Conservation (phyloP, 768 basidiomycete species). For the Omphalotus guepiniiformis region DNA sequence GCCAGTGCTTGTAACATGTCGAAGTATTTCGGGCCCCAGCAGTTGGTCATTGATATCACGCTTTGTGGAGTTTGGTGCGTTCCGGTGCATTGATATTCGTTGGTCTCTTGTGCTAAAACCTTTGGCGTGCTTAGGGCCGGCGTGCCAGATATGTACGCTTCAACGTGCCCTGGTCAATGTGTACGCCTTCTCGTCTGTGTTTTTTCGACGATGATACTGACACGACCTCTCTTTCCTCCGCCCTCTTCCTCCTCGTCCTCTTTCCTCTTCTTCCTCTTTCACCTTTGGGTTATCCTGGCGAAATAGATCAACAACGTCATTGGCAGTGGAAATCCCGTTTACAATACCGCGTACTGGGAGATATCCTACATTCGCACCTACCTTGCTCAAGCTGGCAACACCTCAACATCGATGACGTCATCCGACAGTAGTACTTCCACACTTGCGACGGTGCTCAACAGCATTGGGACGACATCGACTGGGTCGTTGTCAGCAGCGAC, state of each 20-base stretch:
- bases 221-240: not conserved
- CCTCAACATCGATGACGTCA: too few relatives aligned
- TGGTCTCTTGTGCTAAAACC: not conserved
- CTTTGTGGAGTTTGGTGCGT: conserved; percentile 48
- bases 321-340: conserved; percentile 44
- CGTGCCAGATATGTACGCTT: conserved; percentile 33
- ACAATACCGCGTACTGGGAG: conserved; percentile 60
- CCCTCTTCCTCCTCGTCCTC: not conserved
- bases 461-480: too few relatives aligned
- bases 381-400: too few relatives aligned
- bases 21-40: conserved; percentile 42
- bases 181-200: conserved; percentile 26
- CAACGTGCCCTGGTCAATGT: conserved; percentile 43
- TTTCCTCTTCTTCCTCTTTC: not conserved
- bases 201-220: not conserved
- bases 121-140: conserved; percentile 48
- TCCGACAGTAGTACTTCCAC: too few relatives aligned
- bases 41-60: conserved; percentile 50
- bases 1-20: conserved; percentile 39
- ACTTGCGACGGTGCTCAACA: too few relatives aligned
- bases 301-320: conserved; percentile 53
- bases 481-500: too few relatives aligned
- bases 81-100: not conserved
- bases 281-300: conserved; percentile 16
- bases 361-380: conserved; percentile 55